Base-by-base conservation (phyloP, 1,284 basidiomycete genomes). In the Trametes pubescens region DNA sequence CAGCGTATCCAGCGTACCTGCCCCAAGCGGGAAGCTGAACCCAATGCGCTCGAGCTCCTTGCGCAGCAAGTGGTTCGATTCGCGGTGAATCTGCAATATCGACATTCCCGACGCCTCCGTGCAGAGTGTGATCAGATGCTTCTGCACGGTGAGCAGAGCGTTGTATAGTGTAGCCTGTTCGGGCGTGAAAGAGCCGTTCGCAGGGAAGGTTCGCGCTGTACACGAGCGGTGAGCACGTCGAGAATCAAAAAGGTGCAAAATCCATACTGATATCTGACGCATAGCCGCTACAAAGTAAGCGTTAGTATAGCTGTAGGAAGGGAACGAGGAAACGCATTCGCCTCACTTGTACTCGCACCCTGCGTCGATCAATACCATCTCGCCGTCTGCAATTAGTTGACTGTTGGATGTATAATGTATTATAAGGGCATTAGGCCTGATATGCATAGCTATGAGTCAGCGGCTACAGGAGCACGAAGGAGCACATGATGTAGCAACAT, bases 381-480 rank as follows among this genome's bases (percentile, higher is more conserved):
- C 94, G n/a, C 83, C 86, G 3, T 86, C 78, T 46, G 84, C 81
- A 8, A 96, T 78, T 34, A 91, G 72, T 63, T 93, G 92, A 75
- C 96, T 90, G 75, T 98, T 98, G 34, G 89, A 84, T 0, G 95
- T 96, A 74, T 98, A 98, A 72, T 98, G 96, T 66, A 98, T 95
- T 38, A 94, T 90, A 1, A 96, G 82, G 2, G 92, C 88, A 73
- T 97, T 96, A 2, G 91, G 85, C 35, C 93, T 94, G 49, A 35
- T 14, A 34, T 10, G 56, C 21, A 18, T 18, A 13, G 26, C 46
- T 48, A 38, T 13, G 29, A 64, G 21, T 29, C 29, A 51, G 32
- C 21, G 4, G 5, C 8, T n/a, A 18, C 35, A 29, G 13, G 43
- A 6, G 46, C 21, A 14, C 40, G 22, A 18, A 43, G 8, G 47